Base-by-base conservation (phyloP, 2,329 filamentous ascomycete species). In the Neofusicoccum sp. region DNA sequence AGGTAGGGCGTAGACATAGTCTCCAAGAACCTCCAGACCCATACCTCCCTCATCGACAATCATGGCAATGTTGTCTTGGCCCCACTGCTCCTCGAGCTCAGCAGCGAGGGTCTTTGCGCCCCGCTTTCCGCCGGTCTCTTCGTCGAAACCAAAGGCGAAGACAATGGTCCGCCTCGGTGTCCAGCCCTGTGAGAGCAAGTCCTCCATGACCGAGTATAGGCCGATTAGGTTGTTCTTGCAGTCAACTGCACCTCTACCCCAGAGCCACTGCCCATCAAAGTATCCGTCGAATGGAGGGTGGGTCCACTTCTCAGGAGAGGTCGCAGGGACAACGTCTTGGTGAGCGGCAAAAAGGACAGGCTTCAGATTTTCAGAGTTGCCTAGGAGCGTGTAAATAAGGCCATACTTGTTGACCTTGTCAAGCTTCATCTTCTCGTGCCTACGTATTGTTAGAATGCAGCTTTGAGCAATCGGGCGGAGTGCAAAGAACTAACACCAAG, bases 291-390 rank as follows among this genome's bases (percentile, higher is more conserved):
- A 88, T 0, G 86, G 86, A 0, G 84, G 82, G 69, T 87, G 73
- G 0, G 79, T 84, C 86, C 85, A 88, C 41, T 82, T 75, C 4
- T 81, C 75, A 5, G 79, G 75, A 5, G 45, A 53, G 3, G 58
- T 60, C 0, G 85, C 84, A 1, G 85, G 85, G 2, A 89, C 85
- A 7, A 86, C 84, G 68, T 88, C 86, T 68, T 87, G 84, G 69
- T 88, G 86, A 1, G 84, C 85, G 77, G 86, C 83, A 38, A 88
- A 73, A 24, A 88, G 72, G 3, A 81, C 79, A 0, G 85, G 84
- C 69, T 83, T 84, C 38, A 85, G 71, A 1, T 67, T 69, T 2
- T 70, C 62, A 36, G 86, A 75, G 6, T 74, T 77, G 3, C 85
- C 86, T 40, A 79, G 63, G 80, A 84, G 84, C 2, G 83, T 85